Base-by-base conservation (phyloP, 108 stramenopile species). In the Fistulifera solaris region DNA sequence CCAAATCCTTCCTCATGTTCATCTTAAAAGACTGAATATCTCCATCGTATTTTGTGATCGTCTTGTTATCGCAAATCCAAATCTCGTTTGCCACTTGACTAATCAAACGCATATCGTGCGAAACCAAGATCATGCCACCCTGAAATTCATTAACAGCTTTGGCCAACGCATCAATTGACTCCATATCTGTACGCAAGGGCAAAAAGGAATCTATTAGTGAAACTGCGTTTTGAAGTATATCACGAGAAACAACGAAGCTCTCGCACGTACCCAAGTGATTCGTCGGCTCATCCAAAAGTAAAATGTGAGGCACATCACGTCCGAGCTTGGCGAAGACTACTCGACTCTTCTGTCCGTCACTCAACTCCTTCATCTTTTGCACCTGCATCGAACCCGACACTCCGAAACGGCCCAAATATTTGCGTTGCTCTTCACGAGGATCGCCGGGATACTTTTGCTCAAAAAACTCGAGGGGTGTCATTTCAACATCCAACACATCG, bases 31-130 rank as follows among this genome's bases (percentile, higher is more conserved):
- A 85, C 52, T 65, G 67, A 54, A 98, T 98, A 54, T 94, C 94
- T 22, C 94, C 97, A 23, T 60, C 28, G 71, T 87, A 96, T 51
- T 65, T 81, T 18, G 70, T 61, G 40, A 99, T 90, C 18, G 84
- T 89, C 61, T 82, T 83, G 62, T 95, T 63, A 62, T 98, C 96
- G 64, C 94, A 95, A 43, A 98, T 89, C 97, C 97, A 99, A 59
- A 99, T 96, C 65, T 98, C 97, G 45, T 96, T 80, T 13, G 94
- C 95, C 0, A 97, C 96, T 67, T 97, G 93, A 13, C 81, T 80
- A 58, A 99, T 99, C 38, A 99, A 76, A 19, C 97, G 77, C 93
- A 98, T 98, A 72, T 99, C 99, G 71, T 99, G 99, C n/a, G 80
- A 85, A 2, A 99, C 97, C 51, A 98, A 69, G 0, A 97, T 87